Evolutionary conservation across 306 rosid genomes (phyloP).

Genomic region (Benincasa hispida): DNA sequence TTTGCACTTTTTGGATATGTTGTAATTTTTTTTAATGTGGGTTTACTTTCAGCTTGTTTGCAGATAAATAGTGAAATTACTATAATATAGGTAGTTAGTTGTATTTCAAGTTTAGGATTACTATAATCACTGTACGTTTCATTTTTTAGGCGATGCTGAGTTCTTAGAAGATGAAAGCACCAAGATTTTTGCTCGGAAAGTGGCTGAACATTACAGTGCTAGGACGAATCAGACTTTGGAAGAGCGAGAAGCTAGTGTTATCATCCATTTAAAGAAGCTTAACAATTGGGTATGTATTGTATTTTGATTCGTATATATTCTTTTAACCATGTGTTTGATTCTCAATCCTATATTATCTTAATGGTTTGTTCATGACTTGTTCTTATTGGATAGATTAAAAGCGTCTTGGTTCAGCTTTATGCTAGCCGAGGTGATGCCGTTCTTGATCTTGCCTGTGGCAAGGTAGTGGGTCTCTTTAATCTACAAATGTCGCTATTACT

Average conservation of each 20-base stretch:
- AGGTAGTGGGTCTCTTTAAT: constrained; percentile 35
- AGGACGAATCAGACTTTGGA: constrained; percentile 87
- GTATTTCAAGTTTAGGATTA: constrained; percentile 5
- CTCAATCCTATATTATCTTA: neutral
- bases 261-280: constrained; percentile 83
- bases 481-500: neutral
- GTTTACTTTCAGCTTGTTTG: constrained; percentile 6
- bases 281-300: constrained; percentile 66
- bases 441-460: constrained; percentile 96
- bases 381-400: constrained; percentile 63
- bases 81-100: neutral
- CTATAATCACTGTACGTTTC: constrained; percentile 10
- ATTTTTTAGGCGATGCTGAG: constrained; percentile 41
- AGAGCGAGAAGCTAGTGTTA: constrained; percentile 84
- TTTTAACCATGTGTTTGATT: neutral
- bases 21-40: constrained; percentile 1
- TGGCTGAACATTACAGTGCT: constrained; percentile 89
- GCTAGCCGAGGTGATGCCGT: constrained; percentile 81
- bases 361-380: neutral
- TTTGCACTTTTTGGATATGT: constrained; percentile 23
- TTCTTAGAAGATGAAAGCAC: constrained; percentile 91
- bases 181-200: constrained; percentile 66
- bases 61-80: neutral
- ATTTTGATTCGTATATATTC: neutral
- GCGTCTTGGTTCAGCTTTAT: constrained; percentile 90